These are phyloP conservation scores for Neurospora sp. DNA, from an alignment of 495 filamentous ascomycete genomes.

Conservation along the genomic window DNA sequence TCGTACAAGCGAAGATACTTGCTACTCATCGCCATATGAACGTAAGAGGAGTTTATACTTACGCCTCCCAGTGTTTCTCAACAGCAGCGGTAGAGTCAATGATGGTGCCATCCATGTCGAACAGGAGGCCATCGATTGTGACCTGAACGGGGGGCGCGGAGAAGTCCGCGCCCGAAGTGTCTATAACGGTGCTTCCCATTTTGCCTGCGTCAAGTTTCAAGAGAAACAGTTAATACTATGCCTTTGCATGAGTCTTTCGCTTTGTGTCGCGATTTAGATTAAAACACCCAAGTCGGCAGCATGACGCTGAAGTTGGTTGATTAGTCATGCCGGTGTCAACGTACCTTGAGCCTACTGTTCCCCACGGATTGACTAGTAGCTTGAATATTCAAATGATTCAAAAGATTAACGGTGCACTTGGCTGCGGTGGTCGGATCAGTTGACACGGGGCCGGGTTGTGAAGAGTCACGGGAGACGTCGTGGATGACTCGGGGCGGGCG, in stretches of 20 bases:
- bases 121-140: constrained; percentile 69
- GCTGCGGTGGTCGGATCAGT: neutral
- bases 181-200: constrained; percentile 13
- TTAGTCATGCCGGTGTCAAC: neutral
- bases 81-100: constrained; percentile 76
- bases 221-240: neutral
- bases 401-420: neutral
- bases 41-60: constrained; percentile 13
- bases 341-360: neutral
- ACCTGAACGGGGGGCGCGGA: constrained; percentile 49
- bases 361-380: neutral
- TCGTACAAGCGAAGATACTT: neutral
- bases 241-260: neutral
- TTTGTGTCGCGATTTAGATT: neutral
- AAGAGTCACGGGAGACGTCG: neutral
- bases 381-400: neutral
- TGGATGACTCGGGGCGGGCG: neutral
- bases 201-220: neutral
- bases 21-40: too few species aligned
- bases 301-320: neutral
- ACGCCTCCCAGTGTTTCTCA: constrained; percentile 86
- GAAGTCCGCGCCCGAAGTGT: constrained; percentile 27
- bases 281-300: neutral
- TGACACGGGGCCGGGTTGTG: neutral
- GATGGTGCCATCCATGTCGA: constrained; percentile 88